phyloP scores from a whole-genome alignment of 768 basidiomycete species.

The Boletus rufocinnamomeus region DNA sequence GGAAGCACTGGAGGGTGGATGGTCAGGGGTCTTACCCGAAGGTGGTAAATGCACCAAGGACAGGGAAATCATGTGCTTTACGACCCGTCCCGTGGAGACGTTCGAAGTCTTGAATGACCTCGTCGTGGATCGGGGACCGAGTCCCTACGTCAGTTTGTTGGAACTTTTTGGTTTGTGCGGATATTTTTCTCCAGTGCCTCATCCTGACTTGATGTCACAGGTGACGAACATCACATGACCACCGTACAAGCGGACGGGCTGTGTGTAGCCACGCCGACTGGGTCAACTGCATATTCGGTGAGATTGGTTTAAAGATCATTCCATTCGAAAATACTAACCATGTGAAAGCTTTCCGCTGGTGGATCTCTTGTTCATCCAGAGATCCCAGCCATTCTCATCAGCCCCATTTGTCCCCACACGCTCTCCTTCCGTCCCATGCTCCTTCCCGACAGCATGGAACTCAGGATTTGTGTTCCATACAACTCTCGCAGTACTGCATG shows the following conservation, averaged over 20 bases:
- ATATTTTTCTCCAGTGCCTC: conserved; percentile 1
- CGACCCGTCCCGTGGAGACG: conserved; percentile 90
- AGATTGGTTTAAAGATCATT: conserved; percentile 24
- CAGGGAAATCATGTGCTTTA: conserved; percentile 98
- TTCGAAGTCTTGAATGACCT: conserved; percentile 97
- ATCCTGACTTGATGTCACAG: conserved; percentile 43
- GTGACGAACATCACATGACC: conserved; percentile 98
- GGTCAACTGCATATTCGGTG: conserved; percentile 98
- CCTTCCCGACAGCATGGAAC: conserved; percentile 96
- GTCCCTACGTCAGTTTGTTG: conserved; percentile 93
- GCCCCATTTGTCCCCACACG: conserved; percentile 98
- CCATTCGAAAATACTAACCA: conserved; percentile 9
- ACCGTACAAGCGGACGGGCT: conserved; percentile 98
- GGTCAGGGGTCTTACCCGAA: conserved; percentile 47
- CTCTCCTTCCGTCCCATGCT: conserved; percentile 99
- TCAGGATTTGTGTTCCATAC: conserved; percentile 98
- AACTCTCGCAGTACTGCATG: conserved; percentile 98
- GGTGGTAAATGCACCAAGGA: conserved; percentile 64
- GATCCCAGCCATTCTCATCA: conserved; percentile 94
- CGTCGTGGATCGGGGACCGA: conserved; percentile 96
- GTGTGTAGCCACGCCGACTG: conserved; percentile 93
- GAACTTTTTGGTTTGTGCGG: conserved; percentile 86
- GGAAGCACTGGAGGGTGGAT: conserved; percentile 92
- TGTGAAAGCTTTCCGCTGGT: conserved; percentile 80
- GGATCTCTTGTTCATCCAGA: conserved; percentile 98